Conservation (phyloP, 2,329 filamentous ascomycete species). For the Teratosphaeria nubilosa region DNA sequence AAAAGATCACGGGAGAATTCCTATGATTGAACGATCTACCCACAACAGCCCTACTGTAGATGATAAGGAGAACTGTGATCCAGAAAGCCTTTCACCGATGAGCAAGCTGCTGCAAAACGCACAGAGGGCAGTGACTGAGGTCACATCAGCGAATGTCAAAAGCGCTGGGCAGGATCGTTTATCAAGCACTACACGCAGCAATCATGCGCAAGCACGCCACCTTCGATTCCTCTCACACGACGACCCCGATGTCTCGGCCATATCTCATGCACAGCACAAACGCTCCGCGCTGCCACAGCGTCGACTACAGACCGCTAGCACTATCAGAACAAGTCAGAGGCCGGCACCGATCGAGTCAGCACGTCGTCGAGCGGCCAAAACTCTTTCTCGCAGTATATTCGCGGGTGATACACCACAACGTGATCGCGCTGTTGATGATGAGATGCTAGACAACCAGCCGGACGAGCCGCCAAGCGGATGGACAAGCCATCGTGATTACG, state of each 20-base stretch:
- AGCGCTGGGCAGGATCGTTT: neutral
- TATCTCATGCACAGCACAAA: neutral
- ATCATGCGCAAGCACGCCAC: neutral
- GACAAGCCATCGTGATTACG: neutral
- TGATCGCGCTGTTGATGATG: constrained; percentile 1
- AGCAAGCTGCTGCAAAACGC: constrained; percentile 12
- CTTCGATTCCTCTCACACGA: neutral
- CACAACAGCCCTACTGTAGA: neutral
- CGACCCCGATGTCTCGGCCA: neutral
- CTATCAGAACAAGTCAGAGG: neutral
- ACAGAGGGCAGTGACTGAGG: constrained; percentile 1
- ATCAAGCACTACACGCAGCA: neutral
- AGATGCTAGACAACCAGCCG: constrained; percentile 8
- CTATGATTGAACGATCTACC: neutral
- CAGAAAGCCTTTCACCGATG: constrained; percentile 9
- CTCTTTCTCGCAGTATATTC: too few relatives aligned
- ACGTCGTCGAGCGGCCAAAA: neutral
- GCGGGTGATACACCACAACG: neutral
- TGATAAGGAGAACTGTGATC: constrained; percentile 11
- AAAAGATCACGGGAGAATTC: neutral
- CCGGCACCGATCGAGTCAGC: neutral
- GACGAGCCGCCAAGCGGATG: neutral
- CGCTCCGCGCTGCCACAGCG: neutral
- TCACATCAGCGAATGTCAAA: neutral
- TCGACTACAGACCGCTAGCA: neutral